Percentiles rank a stretch among this genome's conserved stretches.
phyloP scores from a whole-genome alignment of 768 basidiomycete genomes.

The Clitopilus passeckerianus region DNA sequence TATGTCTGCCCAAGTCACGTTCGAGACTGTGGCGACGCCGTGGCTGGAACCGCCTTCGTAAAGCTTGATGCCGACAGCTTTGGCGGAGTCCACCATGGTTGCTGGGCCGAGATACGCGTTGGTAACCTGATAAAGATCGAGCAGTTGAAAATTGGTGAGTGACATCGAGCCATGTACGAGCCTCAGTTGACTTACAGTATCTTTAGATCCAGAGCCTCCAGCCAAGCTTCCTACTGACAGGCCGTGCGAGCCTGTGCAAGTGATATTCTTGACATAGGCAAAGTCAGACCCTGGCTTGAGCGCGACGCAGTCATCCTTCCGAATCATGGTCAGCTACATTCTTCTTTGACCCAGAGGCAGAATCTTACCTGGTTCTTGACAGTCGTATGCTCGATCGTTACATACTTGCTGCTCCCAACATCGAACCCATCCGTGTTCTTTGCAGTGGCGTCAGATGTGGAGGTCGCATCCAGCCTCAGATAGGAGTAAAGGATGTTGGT shows the following conservation, averaged over 20 bases:
- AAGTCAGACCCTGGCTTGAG: constrained; percentile 24
- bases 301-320: constrained; percentile 25
- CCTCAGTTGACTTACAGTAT: constrained; percentile 7
- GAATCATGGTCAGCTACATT: not conserved
- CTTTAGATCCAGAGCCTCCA: constrained; percentile 1
- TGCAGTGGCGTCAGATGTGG: constrained; percentile 16
- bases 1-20: constrained; percentile 23
- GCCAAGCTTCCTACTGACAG: constrained; percentile 23
- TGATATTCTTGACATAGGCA: constrained; percentile 20
- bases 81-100: constrained; percentile 23
- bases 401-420: constrained; percentile 18
- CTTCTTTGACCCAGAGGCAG: not conserved
- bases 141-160: too few relatives aligned
- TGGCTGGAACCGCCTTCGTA: constrained; percentile 22
- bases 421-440: constrained; percentile 29
- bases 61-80: constrained; percentile 26
- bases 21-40: constrained; percentile 22
- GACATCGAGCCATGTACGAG: constrained; percentile 3
- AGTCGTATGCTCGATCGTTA: constrained; percentile 21
- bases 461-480: constrained; percentile 19
- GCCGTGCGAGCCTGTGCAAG: constrained; percentile 25
- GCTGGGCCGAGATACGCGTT: constrained; percentile 22
- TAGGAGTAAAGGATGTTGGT: constrained; percentile 20
- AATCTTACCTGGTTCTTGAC: constrained; percentile 17
- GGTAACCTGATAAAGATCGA: constrained; percentile 10